Conservation (phyloP, 495 filamentous ascomycete genomes). For the Rostrohypoxylon terebratum region DNA sequence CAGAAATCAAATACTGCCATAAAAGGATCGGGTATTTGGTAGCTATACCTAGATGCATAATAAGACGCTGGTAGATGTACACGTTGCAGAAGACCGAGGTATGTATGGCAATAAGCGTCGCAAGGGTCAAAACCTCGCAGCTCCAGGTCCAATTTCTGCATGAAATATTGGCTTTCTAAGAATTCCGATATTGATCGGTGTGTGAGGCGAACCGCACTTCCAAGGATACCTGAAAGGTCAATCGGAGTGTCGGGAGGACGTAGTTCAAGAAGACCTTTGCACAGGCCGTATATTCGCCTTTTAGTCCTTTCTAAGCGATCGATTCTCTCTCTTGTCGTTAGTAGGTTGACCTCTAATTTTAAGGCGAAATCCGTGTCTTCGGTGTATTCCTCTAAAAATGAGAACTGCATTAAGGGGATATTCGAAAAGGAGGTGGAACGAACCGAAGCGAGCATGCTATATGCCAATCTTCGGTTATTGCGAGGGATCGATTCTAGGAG, state of each 20-base stretch:
- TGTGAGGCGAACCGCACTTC: constrained; percentile 26
- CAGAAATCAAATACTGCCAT: neutral
- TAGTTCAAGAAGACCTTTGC: constrained; percentile 42
- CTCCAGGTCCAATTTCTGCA: constrained; percentile 14
- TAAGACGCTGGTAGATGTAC: constrained; percentile 14
- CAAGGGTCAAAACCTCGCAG: constrained; percentile 22
- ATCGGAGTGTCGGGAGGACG: neutral
- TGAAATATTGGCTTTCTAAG: constrained; percentile 30
- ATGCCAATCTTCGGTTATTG: constrained; percentile 19
- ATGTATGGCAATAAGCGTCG: constrained; percentile 40
- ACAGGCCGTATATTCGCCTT: constrained; percentile 35
- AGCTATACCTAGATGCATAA: neutral
- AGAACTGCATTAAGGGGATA: constrained; percentile 23
- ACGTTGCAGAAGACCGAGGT: constrained; percentile 25
- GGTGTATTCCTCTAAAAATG: constrained; percentile 40
- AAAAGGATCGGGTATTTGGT: neutral
- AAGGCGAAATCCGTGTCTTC: constrained; percentile 34
- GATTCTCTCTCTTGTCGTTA: constrained; percentile 4
- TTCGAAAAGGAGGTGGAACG: constrained; percentile 6
- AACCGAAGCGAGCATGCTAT: constrained; percentile 33
- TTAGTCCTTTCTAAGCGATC: constrained; percentile 15
- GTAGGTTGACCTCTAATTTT: neutral
- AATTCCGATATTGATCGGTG: constrained; percentile 47
- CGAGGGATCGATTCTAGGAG: constrained; percentile 29
- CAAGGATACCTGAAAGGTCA: neutral